These are phyloP conservation scores for Boletellus emodensis DNA, from an alignment of 768 basidiomycete genomes.

Conservation along the genomic window DNA sequence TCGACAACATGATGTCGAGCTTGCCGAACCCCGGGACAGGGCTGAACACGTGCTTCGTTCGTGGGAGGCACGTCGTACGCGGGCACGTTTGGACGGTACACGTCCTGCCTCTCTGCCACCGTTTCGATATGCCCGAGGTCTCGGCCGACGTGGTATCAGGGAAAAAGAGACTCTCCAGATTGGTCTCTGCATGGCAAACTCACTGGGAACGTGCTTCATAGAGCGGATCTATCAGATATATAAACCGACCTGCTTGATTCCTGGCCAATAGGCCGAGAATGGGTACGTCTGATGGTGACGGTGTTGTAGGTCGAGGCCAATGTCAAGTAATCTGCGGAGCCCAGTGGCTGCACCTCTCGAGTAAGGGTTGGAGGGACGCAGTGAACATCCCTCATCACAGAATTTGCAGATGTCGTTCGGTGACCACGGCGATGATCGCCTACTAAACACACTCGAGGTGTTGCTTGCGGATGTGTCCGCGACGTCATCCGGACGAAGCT, in stretches of 20 bases:
- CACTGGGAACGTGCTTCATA: conserved; percentile 32
- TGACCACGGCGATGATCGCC: background rate
- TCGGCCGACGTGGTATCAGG: too few species aligned
- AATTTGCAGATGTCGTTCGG: conserved; percentile 19
- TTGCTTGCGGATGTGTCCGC: background rate
- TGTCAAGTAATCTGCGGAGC: too few species aligned
- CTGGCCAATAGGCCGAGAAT: conserved; percentile 34
- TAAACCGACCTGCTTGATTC: conserved; percentile 57
- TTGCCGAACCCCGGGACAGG: conserved; percentile 39
- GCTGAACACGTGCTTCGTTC: conserved; percentile 26
- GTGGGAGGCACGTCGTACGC: conserved; percentile 42
- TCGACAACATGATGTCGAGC: conserved; percentile 37
- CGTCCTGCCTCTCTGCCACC: conserved; percentile 26
- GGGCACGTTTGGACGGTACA: conserved; percentile 53
- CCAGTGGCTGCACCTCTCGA: background rate
- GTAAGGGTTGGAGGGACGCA: background rate
- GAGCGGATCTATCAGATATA: conserved; percentile 35
- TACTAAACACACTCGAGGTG: background rate
- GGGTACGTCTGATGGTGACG: too few species aligned
- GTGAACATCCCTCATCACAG: conserved; percentile 34
- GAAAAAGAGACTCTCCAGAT: conserved; percentile 28
- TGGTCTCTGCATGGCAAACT: conserved; percentile 38
- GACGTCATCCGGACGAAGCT: too few species aligned
- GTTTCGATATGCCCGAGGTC: too few species aligned
- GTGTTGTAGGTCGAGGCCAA: too few species aligned